Evolutionary conservation across 2,329 filamentous ascomycete genomes (phyloP).

Genomic region (Colletotrichum filicis): DNA sequence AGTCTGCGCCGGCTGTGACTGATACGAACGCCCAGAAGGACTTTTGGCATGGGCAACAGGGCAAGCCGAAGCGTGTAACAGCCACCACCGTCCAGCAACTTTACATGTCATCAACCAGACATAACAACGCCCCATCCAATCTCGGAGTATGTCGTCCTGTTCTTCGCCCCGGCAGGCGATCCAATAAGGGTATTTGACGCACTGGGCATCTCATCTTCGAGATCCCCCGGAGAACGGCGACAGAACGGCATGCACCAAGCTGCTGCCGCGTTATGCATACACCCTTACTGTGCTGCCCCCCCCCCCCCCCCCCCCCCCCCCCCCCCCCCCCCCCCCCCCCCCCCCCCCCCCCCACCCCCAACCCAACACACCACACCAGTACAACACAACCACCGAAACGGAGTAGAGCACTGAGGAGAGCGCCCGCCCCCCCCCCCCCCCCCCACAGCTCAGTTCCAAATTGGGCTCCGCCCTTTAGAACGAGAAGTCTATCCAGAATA

Average conservation of each 20-base stretch:
- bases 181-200: slow-evolving; percentile 4
- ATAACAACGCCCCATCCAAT: not conserved
- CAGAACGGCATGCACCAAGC: slow-evolving; percentile 12
- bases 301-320: not conserved
- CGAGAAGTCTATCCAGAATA: slow-evolving; percentile 22
- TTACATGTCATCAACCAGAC: not conserved
- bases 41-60: not conserved
- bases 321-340: not conserved
- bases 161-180: not conserved
- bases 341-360: not conserved
- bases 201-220: slow-evolving; percentile 24
- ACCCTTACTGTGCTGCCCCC: slow-evolving; percentile 6
- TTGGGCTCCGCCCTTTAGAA: slow-evolving; percentile 30
- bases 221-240: not conserved
- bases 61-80: not conserved
- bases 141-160: not conserved
- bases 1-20: not conserved
- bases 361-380: too few species aligned
- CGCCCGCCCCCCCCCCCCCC: too few species aligned
- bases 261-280: slow-evolving; percentile 22
- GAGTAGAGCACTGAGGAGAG: too few species aligned
- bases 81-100: not conserved
- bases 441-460: slow-evolving; percentile 8
- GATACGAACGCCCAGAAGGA: not conserved
- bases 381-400: too few species aligned